A percentile compares a stretch with the other conserved stretches of the same genome.
Evolutionary conservation across 164 flowering plant species (phyloP).

Genomic region (Pachysandra terminalis): DNA sequence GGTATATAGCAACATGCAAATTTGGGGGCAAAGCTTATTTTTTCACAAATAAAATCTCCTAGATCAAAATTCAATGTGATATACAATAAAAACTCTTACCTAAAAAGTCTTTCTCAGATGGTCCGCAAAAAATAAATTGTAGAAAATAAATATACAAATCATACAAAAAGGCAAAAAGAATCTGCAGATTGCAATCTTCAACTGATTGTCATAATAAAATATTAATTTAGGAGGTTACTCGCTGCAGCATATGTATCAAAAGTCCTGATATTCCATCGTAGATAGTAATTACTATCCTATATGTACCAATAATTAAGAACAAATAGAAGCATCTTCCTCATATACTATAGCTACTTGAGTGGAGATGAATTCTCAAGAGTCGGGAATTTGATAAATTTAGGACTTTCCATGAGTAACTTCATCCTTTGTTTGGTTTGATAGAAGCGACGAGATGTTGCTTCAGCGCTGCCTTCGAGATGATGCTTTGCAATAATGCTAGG

Average conservation of each 20-base stretch:
- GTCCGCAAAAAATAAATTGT: not conserved
- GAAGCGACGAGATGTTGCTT: slow-evolving; percentile 82
- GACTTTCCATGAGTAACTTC: slow-evolving; percentile 88
- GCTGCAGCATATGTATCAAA: not conserved
- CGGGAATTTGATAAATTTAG: not conserved
- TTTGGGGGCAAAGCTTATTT: too few relatives aligned
- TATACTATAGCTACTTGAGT: not conserved
- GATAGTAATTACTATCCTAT: not conserved
- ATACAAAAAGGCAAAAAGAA: too few relatives aligned
- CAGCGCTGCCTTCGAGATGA: too few relatives aligned
- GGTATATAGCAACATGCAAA: too few relatives aligned
- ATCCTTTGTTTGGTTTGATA: slow-evolving; percentile 99
- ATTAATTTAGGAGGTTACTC: too few relatives aligned
- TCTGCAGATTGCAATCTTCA: not conserved
- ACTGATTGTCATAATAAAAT: not conserved
- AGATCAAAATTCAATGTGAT: too few relatives aligned
- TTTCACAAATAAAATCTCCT: not conserved
- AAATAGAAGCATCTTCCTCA: not conserved
- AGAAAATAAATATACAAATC: not conserved
- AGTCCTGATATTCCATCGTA: not conserved
- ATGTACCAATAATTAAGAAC: not conserved
- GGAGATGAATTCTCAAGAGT: not conserved
- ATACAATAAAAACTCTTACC: not conserved
- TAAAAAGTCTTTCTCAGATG: too few relatives aligned
- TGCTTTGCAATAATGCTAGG: too few relatives aligned